Evolutionary conservation across 2,329 filamentous ascomycete genomes (phyloP).

Genomic region (Cercospora berteroae): DNA sequence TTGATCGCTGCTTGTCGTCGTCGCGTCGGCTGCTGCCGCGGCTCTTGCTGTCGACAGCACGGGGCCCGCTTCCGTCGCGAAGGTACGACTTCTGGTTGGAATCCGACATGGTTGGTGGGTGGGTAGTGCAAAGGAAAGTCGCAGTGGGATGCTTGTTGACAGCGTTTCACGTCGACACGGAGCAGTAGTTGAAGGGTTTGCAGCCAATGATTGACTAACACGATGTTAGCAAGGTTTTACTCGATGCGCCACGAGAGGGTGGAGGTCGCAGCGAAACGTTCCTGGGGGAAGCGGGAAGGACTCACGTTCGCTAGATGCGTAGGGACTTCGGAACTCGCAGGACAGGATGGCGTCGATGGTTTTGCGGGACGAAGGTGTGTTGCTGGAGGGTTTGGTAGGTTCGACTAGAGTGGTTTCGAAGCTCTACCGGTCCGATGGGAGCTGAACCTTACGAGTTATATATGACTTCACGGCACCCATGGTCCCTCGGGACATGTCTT

Average conservation of each 20-base stretch:
- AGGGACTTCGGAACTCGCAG: slow-evolving; percentile 24
- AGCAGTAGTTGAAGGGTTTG: slow-evolving; percentile 4
- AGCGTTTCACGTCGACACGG: slow-evolving; percentile 19
- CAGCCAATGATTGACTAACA: slow-evolving; percentile 14
- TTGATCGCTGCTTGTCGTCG: slow-evolving; percentile 28
- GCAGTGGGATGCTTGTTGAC: slow-evolving; percentile 11
- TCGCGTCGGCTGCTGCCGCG: slow-evolving; percentile 25
- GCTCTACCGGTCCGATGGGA: slow-evolving; percentile 21
- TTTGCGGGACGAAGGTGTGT: slow-evolving; percentile 18
- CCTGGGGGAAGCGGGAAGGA: slow-evolving; percentile 11
- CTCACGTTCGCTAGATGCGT: slow-evolving; percentile 20
- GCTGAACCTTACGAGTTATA: slow-evolving; percentile 25
- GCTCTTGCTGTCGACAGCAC: slow-evolving; percentile 31
- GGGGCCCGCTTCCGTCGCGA: slow-evolving; percentile 32
- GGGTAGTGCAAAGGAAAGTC: slow-evolving; percentile 8
- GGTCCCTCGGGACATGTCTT: slow-evolving; percentile 16
- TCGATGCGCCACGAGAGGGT: slow-evolving; percentile 13
- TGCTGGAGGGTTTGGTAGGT: slow-evolving; percentile 20
- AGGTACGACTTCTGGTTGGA: slow-evolving; percentile 31
- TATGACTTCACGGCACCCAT: slow-evolving; percentile 13
- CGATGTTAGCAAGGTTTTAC: slow-evolving; percentile 17
- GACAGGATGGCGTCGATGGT: slow-evolving; percentile 13
- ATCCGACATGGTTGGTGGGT: slow-evolving; percentile 26
- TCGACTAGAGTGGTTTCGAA: slow-evolving; percentile 17
- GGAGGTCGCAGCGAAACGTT: slow-evolving; percentile 5